Evolutionary conservation across 768 basidiomycete genomes (phyloP), one percentile per base, ranked within the genome.

Genomic region (Calocybe indica): DNA sequence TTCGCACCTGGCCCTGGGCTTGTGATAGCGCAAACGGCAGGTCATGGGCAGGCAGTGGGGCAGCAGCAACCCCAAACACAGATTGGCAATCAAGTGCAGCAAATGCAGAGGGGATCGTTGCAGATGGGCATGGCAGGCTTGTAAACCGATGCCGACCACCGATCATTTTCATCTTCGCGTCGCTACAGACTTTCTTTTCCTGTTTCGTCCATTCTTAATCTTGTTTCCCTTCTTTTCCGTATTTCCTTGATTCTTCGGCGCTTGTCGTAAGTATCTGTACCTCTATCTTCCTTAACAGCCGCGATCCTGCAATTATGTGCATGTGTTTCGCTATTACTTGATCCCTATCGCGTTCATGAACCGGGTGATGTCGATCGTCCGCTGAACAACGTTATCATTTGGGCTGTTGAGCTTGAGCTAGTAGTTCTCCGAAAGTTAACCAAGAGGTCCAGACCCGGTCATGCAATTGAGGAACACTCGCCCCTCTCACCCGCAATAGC

Each of bases 1-100:
- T 86, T 85, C 55, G 67, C 69, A 37, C 71, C 66, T 49, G 78
- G 77, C 1, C 69, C 74, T 39, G 71, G 72, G n/a, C 63, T 76
- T 1, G 68, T 70, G 22, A 69, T 69, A 10, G 65, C 67, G 40
- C 71, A 72, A 48, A 58, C 66, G 42, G 54, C 53, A 15, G 52
- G 53, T 28, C 71, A 69, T 53, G 69, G 63, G 38, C 78, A 74
- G 51, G 60, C 70, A 53, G 64, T 61, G 33, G 62, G 66, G 28
- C 70, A 72, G 49, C 59, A 67, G 48, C 70, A 61, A 36, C 22
- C 22, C 2, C 22, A 22, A 22, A 22, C 57, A 59, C 59, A 62
- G 44, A 53, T 54, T 29, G 52, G 49, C 10, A 52, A 47, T 6
- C 52, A 65, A 52, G 56, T 70, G 39, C 66, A 65, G 45, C 59